Evolutionary conservation across 2,329 filamentous ascomycete species (phyloP).

Genomic region (Cytospora leucostoma): DNA sequence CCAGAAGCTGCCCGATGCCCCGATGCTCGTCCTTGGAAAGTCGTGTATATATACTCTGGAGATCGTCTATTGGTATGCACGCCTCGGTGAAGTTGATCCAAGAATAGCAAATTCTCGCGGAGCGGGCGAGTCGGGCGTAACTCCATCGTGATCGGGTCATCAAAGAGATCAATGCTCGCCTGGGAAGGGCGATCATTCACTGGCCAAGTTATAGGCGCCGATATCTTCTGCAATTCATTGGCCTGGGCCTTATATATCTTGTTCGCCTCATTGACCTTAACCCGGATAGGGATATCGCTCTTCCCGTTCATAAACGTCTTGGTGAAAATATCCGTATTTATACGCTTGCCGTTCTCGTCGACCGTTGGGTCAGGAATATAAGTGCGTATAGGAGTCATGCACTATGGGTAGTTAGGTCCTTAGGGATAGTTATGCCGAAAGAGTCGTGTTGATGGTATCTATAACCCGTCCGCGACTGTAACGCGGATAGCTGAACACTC

Average conservation of each 20-base stretch:
- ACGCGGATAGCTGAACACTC: background rate
- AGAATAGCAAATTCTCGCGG: background rate
- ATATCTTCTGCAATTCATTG: background rate
- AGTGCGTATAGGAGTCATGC: background rate
- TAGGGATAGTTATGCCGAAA: background rate
- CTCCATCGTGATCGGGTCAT: background rate
- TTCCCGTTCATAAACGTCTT: background rate
- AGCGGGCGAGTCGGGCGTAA: background rate
- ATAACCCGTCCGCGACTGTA: background rate
- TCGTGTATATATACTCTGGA: background rate
- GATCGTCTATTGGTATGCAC: background rate
- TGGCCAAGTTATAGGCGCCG: background rate
- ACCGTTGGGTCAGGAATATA: background rate
- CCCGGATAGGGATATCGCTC: background rate
- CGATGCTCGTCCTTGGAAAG: background rate
- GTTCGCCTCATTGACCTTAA: background rate
- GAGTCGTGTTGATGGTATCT: background rate
- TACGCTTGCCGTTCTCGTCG: background rate
- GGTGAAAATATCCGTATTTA: background rate
- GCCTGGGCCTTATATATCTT: background rate
- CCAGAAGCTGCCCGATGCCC: background rate
- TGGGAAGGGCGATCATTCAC: background rate
- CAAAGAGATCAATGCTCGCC: background rate
- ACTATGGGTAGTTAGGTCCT: background rate
- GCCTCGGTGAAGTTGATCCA: background rate